Percentiles rank a stretch among this genome's conserved stretches.
phyloP scores from a whole-genome alignment of 176 grass and related monocot species.

The Triticum dicoccoides region DNA sequence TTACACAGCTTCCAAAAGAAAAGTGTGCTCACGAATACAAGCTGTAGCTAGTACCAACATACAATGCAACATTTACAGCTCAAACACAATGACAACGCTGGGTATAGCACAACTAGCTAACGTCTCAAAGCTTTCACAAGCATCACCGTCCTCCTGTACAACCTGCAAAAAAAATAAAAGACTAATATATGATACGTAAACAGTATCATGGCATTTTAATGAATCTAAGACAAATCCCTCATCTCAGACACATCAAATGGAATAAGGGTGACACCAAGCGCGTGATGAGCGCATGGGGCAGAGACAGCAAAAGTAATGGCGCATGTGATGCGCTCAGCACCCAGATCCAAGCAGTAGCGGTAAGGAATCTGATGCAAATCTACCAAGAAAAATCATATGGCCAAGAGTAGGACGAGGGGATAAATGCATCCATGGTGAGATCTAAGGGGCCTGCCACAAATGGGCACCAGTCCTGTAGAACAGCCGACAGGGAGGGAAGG shows the following conservation, averaged over 20 bases:
- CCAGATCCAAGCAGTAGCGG: neutral
- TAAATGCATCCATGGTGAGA: neutral
- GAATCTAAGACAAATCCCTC: too few relatives aligned
- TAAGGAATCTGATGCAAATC: neutral
- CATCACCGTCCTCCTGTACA: too few relatives aligned
- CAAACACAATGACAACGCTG: too few relatives aligned
- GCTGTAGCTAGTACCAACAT: too few relatives aligned
- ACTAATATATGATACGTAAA: rapidly evolving
- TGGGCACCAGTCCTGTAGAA: neutral
- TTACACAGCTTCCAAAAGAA: too few relatives aligned
- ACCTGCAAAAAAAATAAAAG: too few relatives aligned
- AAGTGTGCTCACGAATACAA: too few relatives aligned
- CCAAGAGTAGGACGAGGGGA: neutral
- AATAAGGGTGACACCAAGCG: neutral
- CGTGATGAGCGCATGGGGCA: neutral
- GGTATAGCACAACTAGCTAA: too few relatives aligned
- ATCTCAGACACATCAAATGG: neutral
- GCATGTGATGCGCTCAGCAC: neutral
- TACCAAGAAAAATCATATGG: neutral
- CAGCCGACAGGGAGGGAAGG: neutral
- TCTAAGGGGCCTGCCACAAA: neutral
- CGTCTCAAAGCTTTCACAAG: too few relatives aligned
- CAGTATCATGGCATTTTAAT: too few relatives aligned
- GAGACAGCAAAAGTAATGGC: neutral
- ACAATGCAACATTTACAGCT: too few relatives aligned